Base-by-base conservation (phyloP, 768 basidiomycete species). In the Hirschioporus abietinus region DNA sequence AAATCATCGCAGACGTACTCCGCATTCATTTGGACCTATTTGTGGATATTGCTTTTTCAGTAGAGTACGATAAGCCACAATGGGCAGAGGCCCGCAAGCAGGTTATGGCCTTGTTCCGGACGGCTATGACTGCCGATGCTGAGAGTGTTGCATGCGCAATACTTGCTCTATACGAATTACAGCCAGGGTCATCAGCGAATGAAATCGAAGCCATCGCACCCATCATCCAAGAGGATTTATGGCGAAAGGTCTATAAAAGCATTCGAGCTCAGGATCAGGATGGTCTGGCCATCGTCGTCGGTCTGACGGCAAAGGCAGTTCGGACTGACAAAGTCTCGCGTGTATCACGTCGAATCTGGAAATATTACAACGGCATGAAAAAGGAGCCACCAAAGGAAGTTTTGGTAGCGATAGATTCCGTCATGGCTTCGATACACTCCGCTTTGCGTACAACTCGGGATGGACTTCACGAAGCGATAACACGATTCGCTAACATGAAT, bases 191-290 rank as follows among this genome's bases (percentile, higher is more conserved):
- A 57, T 66, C 66, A 7, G 66, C 76, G 81, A 80, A 8, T 78
- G 42, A 52, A 52, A 52, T 52, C 42, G 12, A 52, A 3, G 42
- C 42, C 15, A 52, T 52, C 42, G 68, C 68, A 18, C 65, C 73
- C 15, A 24, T 69, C 25, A 76, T 90, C 61, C 84, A 83, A 63
- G 80, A 82, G 60, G 83, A 83, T 60, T 75, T 93, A 35, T 98
- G 96, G 96, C 79, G 76, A 64, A 83, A 81, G 69, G 77, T 86
- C 1, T 95, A 91, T 71, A 80, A 84, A 9, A 78, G 79, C 7
- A 74, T 95, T 4, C 81, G 84, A 60, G 80, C 84, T 23, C 78
- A 78, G 57, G 92, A 95, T 72, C 73, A 78, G 7, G 80, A 84
- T 35, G 90, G 83, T 0, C 79, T 89, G 25, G 82, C 83, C 10